Evolutionary conservation across 441 rosid genomes (phyloP), one percentile per base, ranked within the genome.

Genomic region (Rhodomyrtus psidioides): DNA sequence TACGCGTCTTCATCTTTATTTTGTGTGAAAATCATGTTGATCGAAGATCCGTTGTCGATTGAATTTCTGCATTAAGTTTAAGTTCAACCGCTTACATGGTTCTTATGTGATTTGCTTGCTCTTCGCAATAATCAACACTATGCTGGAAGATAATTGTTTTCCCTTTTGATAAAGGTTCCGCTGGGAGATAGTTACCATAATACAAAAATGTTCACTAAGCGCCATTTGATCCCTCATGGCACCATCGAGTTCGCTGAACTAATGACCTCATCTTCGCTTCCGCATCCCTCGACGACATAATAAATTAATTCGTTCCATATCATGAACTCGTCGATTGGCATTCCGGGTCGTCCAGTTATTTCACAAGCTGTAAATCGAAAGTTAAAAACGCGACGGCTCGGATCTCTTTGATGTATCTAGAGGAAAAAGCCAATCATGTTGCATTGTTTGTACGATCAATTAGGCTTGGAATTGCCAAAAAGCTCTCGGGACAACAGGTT

Each of bases 381-480:
- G 23, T 34, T 23, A 21, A 70, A 70, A 1, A 70, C 4, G 15
- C 0, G 12, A 17, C 15, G 7, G 0, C 9, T 1, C 1, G 8
- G 8, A 15, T 1, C 15, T 42, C 15, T 1, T 65, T 10, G 12
- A 34, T 19, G 34, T 65, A 9, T 21, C n/a, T 34, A 9, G 49
- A 19, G 79, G 3, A 70, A 70, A 70, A 21, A 70, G n/a, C 16
- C 49, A 70, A 70, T 21, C 13, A 3, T 21, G 79, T 21, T 21
- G 79, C 79, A 1, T 39, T 12, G 79, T 70, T 70, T 42, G n/a
- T 39, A 39, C n/a, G 49, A 70, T 39, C 49, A 34, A 10, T 70
- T 6, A 1, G 49, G 42, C 79, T 39, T 70, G n/a, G 79, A 39
- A 39, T 21, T 70, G 79, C 79, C 79, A 10, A 70, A 70, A 70